Conservation (phyloP, 306 rosid species). For the Trifolium pratense region DNA sequence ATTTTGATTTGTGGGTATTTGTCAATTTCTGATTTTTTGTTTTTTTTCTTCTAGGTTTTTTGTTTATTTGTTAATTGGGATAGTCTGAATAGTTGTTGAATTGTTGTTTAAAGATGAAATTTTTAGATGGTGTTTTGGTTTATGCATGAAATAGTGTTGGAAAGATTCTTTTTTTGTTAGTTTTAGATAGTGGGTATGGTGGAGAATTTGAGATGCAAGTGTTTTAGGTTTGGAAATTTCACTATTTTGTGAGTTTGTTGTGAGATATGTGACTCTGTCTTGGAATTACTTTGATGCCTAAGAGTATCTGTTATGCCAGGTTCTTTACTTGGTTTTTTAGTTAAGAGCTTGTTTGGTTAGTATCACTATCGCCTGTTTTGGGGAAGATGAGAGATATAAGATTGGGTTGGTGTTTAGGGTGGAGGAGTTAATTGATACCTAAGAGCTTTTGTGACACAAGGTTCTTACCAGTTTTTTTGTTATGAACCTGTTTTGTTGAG, state of each 20-base stretch:
- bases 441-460: neutral
- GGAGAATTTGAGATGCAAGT: neutral
- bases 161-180: neutral
- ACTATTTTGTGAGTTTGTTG: neutral
- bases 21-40: constrained; percentile 4
- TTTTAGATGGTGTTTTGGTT: constrained; percentile 2
- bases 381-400: neutral
- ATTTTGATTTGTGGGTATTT: constrained; percentile 23
- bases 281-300: neutral
- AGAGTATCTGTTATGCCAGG: neutral
- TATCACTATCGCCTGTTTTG: neutral
- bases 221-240: constrained; percentile 19
- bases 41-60: neutral
- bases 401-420: neutral
- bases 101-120: constrained; percentile 17
- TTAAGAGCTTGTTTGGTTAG: neutral
- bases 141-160: neutral
- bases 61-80: neutral
- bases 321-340: neutral
- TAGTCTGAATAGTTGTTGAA: constrained; percentile 10
- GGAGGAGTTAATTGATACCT: neutral
- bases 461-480: neutral
- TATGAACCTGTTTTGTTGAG: neutral
- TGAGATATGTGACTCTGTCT: constrained; percentile 8
- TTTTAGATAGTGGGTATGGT: constrained; percentile 1